Evolutionary conservation across 768 basidiomycete species (phyloP), one percentile per base, ranked within the genome.

Genomic region (Russula sp.): DNA sequence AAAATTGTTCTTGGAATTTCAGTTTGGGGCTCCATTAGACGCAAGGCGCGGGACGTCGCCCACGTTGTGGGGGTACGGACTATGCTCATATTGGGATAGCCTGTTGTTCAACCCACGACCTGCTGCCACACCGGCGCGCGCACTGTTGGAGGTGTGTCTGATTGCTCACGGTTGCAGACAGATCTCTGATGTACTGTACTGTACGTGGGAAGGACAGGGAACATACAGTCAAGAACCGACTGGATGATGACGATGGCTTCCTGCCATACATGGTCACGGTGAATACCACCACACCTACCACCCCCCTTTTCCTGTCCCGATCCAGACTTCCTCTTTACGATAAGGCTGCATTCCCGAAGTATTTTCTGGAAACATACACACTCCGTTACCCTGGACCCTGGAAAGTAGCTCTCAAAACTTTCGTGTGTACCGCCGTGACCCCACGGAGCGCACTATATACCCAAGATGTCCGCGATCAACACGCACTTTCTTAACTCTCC

Each of bases 191-290:
- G 45, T 55, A 31, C 53, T 58, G 45, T 49, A n/a, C 60, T 58
- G 45, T 49, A n/a, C 60, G 53, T 55, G 52, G 53, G 60, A 49
- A 61, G 20, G 34, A 9, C 27, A 40, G 22, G 42, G 40, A n/a
- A 55, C 11, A 20, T 20, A n/a, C n/a, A 53, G 37, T 35, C 16
- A 44, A 54, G 45, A 20, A 48, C 35, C 18, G 53, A 32, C 45
- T 48, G 5, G 51, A 50, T 35, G 57, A 61, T 61, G 60, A 48
- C 60, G 45, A 40, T 45, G 42, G 53, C 45, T 10, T 49, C 31
- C 47, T 61, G 45, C 60, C 60, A 61, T 61, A 61, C 60, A 61
- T 61, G 60, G 60, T 61, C 60, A 61, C 60, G 60, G 60, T 55
- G 45, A 61, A 45, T 55, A 55, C 18, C 53, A 61, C 52, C 60